Conservation (phyloP, 1,284 basidiomycete genomes). For the Marasmius tenuissimus region DNA sequence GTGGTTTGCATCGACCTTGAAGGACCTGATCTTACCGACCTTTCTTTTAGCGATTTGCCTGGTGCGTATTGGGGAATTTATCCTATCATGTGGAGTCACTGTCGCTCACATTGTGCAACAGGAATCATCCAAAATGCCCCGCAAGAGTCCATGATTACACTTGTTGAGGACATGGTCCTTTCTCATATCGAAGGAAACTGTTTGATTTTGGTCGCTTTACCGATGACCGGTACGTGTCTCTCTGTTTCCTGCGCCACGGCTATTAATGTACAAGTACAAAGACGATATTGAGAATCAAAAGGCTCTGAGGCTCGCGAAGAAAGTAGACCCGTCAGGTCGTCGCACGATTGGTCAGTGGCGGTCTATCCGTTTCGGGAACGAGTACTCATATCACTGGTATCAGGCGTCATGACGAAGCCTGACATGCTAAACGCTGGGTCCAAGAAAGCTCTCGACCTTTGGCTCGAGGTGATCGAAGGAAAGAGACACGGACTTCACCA, state of each 20-base stretch:
- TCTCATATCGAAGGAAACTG: conserved; percentile 48
- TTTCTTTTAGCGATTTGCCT: conserved; percentile 46
- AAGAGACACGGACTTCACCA: conserved; percentile 40
- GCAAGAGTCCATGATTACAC: conserved; percentile 37
- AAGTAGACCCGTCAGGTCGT: conserved; percentile 40
- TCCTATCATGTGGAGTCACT: background rate
- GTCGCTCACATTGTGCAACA: background rate
- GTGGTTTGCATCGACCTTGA: conserved; percentile 38
- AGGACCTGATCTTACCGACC: conserved; percentile 37
- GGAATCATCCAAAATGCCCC: conserved; percentile 52
- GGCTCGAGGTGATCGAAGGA: conserved; percentile 47
- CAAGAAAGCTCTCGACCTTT: conserved; percentile 40
- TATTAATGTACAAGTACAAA: conserved; percentile 19
- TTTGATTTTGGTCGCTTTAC: conserved; percentile 56
- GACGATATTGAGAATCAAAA: conserved; percentile 58
- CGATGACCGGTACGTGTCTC: conserved; percentile 43
- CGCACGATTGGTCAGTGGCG: conserved; percentile 51
- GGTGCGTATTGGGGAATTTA: conserved; percentile 22
- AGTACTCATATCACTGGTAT: too few relatives aligned
- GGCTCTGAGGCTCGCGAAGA: conserved; percentile 41
- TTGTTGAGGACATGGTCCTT: conserved; percentile 44
- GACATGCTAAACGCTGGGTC: conserved; percentile 41
- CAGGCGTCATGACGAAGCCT: conserved; percentile 63
- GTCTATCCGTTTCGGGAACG: background rate
- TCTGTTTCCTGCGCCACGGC: background rate